Evolutionary conservation across 2,329 filamentous ascomycete genomes (phyloP).

Genomic region (Botrytis hyacinthi): DNA sequence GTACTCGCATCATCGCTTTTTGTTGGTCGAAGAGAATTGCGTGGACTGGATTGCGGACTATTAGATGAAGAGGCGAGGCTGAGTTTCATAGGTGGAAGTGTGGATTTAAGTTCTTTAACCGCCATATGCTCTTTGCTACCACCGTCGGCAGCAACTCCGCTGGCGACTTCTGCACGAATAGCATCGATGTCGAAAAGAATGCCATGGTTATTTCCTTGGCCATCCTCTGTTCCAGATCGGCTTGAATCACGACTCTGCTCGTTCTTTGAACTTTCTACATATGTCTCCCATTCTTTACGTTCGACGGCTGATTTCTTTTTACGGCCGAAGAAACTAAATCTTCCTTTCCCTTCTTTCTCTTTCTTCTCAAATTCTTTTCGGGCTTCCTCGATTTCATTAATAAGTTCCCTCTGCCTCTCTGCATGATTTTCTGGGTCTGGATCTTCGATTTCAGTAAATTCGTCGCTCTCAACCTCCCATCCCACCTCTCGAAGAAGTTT

Average conservation of each 20-base stretch:
- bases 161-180: conserved; percentile 78
- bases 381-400: conserved; percentile 95
- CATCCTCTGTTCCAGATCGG: conserved; percentile 29
- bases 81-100: conserved; percentile 86
- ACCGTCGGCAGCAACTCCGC: background rate
- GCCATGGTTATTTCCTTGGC: conserved; percentile 38
- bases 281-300: conserved; percentile 92
- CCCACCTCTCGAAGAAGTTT: conserved; percentile 81
- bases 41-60: conserved; percentile 23
- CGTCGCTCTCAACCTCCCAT: conserved; percentile 87
- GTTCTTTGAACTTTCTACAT: conserved; percentile 66
- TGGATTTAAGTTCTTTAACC: conserved; percentile 81
- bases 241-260: conserved; percentile 37
- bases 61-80: conserved; percentile 44
- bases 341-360: conserved; percentile 55
- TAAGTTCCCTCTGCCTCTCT: conserved; percentile 84
- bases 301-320: conserved; percentile 69
- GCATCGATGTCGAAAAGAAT: conserved; percentile 95
- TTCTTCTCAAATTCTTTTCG: conserved; percentile 81
- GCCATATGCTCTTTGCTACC: conserved; percentile 44
- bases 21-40: conserved; percentile 44
- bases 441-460: conserved; percentile 96
- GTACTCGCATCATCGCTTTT: conserved; percentile 47
- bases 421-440: conserved; percentile 92
- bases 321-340: conserved; percentile 76